These are phyloP conservation scores for Hypocreales sp. DNA, from an alignment of 2,329 filamentous ascomycete species.

Conservation along the genomic window DNA sequence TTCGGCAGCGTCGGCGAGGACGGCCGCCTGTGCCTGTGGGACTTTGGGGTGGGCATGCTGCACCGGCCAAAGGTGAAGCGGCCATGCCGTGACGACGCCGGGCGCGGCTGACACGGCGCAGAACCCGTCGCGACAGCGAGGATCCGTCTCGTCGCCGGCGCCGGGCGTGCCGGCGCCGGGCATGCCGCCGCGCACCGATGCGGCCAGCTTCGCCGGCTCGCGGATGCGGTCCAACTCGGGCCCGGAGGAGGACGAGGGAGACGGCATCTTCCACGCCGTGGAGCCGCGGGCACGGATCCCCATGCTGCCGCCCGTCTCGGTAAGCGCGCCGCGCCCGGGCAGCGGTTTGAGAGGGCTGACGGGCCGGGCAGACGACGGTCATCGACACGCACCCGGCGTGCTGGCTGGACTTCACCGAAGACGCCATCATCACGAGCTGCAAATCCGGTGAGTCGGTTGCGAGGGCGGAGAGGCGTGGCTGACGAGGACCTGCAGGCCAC, in stretches of 20 bases:
- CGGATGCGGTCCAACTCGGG: conserved; percentile 59
- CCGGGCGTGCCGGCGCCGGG: conserved; percentile 16
- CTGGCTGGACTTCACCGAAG: conserved; percentile 88
- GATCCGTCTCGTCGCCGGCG: conserved; percentile 33
- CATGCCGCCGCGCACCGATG: conserved; percentile 40
- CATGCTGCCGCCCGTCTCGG: conserved; percentile 80
- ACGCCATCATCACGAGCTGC: conserved; percentile 85
- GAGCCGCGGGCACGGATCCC: conserved; percentile 74
- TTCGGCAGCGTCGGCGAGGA: conserved; percentile 96
- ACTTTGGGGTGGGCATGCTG: conserved; percentile 95
- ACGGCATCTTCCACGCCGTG: conserved; percentile 58
- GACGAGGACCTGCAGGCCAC: conserved; percentile 38
- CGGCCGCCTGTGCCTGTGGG: conserved; percentile 80
- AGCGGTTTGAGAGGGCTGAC: too few species aligned
- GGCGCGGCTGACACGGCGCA: conserved; percentile 1
- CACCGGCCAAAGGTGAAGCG: conserved; percentile 54
- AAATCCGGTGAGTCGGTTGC: conserved; percentile 53
- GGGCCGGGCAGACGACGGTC: conserved; percentile 47
- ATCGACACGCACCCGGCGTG: conserved; percentile 77
- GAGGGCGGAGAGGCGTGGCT: conserved; percentile 3
- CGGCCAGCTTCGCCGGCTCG: conserved; percentile 39
- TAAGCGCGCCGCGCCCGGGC: conserved; percentile 19
- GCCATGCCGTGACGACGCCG: too few species aligned
- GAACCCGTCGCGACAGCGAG: conserved; percentile 24
- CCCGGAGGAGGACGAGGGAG: conserved; percentile 40